These are phyloP conservation scores for Verbascum thapsus DNA, from an alignment of 257 asterid genomes.

Conservation along the genomic window DNA sequence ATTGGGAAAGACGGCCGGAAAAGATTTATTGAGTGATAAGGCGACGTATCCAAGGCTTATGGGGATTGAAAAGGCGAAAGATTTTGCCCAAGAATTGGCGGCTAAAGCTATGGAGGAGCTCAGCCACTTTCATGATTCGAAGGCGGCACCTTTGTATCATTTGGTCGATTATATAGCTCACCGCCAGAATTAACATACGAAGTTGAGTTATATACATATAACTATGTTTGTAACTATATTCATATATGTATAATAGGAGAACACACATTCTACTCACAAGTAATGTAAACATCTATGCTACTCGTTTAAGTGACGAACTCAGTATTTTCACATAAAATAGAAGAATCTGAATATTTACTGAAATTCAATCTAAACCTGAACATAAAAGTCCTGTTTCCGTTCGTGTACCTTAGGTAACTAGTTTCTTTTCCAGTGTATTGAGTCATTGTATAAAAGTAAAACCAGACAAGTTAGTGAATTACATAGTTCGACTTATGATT, in stretches of 20 bases:
- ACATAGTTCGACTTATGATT: background rate
- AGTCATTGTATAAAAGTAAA: background rate
- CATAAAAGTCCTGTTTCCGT: too few species aligned
- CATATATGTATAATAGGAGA: too few species aligned
- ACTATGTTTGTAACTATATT: too few species aligned
- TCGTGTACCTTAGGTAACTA: too few species aligned
- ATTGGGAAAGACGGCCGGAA: conserved; percentile 75
- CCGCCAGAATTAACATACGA: conserved; percentile 42
- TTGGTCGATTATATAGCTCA: conserved; percentile 61
- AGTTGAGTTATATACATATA: too few species aligned
- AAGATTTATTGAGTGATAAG: conserved; percentile 52
- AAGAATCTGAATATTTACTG: too few species aligned
- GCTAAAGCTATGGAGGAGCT: conserved; percentile 62
- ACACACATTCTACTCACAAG: too few species aligned
- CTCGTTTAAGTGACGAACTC: too few species aligned
- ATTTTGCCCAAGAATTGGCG: conserved; percentile 47
- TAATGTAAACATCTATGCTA: too few species aligned
- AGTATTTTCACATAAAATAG: too few species aligned
- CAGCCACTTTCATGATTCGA: conserved; percentile 44
- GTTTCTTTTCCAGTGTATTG: background rate
- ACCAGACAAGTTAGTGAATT: background rate
- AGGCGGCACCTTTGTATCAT: conserved; percentile 64
- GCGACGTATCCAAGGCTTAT: conserved; percentile 71
- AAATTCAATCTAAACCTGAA: too few species aligned
- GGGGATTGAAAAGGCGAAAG: conserved; percentile 61